A percentile compares a stretch with the other conserved stretches of the same genome.
phyloP scores from a whole-genome alignment of 371 early-diverging fungal species.

The Coemansia sp. region DNA sequence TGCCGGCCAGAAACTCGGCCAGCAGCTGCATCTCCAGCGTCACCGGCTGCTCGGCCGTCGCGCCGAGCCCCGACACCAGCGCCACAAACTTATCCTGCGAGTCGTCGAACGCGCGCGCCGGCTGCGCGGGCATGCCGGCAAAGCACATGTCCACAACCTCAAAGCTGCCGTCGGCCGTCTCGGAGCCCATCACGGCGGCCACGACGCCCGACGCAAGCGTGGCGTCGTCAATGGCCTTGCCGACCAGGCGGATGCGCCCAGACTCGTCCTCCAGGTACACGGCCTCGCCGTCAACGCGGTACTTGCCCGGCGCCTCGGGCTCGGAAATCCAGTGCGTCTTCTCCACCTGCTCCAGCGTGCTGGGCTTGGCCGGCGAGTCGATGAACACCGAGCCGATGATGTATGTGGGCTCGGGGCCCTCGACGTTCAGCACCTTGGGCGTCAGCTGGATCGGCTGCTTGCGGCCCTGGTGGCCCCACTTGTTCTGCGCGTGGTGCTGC shows the following conservation, averaged over 20 bases:
- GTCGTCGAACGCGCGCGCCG: constrained; percentile 16
- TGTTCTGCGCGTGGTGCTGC: constrained; percentile 11
- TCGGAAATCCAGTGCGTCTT: constrained; percentile 68
- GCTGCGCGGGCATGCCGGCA: constrained; percentile 66
- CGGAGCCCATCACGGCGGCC: constrained; percentile 74
- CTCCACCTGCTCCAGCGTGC: constrained; percentile 79
- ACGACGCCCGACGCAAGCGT: constrained; percentile 64
- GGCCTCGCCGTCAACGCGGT: constrained; percentile 61
- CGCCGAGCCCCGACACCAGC: constrained; percentile 75
- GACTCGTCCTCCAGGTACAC: constrained; percentile 89
- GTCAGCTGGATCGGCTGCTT: constrained; percentile 44
- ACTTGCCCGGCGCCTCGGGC: constrained; percentile 65
- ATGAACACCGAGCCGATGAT: constrained; percentile 84
- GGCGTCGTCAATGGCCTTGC: constrained; percentile 57
- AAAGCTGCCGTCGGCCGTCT: constrained; percentile 71
- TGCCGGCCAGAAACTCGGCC: constrained; percentile 73
- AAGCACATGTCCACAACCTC: constrained; percentile 80
- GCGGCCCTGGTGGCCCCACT: constrained; percentile 10
- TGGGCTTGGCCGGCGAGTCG: constrained; percentile 83
- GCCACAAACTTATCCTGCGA: constrained; percentile 66
- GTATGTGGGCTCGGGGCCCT: constrained; percentile 62
- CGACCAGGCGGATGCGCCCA: constrained; percentile 73
- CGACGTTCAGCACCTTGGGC: constrained; percentile 68
- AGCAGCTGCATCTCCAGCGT: constrained; percentile 68
- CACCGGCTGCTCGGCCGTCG: constrained; percentile 56